phyloP scores from a whole-genome alignment of 106 monocot genomes.

The Dioscorea zingiberensis region DNA sequence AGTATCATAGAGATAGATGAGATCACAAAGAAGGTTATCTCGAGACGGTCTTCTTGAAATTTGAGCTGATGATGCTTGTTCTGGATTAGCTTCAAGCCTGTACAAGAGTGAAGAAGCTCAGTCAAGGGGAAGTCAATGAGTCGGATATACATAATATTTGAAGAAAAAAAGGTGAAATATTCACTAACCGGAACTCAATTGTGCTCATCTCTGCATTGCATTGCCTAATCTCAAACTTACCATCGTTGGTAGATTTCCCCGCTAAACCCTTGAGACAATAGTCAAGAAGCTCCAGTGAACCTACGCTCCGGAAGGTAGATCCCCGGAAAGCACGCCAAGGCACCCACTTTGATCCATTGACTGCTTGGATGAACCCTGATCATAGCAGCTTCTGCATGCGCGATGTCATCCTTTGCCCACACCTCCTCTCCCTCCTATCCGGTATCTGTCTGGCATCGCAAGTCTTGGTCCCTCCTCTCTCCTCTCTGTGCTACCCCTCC shows the following conservation, averaged over 20 bases:
- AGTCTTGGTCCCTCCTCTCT: no score
- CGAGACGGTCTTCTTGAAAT: constrained; percentile 11
- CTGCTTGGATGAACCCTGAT: constrained; percentile 55
- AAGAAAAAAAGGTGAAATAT: no score
- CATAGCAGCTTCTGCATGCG: constrained; percentile 26
- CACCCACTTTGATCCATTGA: constrained; percentile 33
- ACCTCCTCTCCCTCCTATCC: no score
- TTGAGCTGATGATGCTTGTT: not conserved
- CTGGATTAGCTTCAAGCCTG: constrained; percentile 39
- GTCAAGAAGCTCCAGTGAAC: constrained; percentile 41
- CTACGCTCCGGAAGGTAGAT: constrained; percentile 12
- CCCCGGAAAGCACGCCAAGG: constrained; percentile 52
- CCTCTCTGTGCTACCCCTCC: no score
- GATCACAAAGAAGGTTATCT: constrained; percentile 44
- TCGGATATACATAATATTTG: no score
- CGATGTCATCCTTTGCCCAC: constrained; percentile 27
- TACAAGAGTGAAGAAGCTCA: not conserved
- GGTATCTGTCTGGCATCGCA: no score
- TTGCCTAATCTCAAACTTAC: constrained; percentile 21
- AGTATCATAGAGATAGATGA: constrained; percentile 50
- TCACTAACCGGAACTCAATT: constrained; percentile 59
- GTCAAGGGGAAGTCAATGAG: not conserved
- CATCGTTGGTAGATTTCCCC: constrained; percentile 28
- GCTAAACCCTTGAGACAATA: constrained; percentile 50
- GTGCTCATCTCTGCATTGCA: constrained; percentile 41